Evolutionary conservation across 2,329 filamentous ascomycete genomes (phyloP), one percentile per base, ranked within the genome.

Genomic region (Sclerotinia sclerotiorum): DNA sequence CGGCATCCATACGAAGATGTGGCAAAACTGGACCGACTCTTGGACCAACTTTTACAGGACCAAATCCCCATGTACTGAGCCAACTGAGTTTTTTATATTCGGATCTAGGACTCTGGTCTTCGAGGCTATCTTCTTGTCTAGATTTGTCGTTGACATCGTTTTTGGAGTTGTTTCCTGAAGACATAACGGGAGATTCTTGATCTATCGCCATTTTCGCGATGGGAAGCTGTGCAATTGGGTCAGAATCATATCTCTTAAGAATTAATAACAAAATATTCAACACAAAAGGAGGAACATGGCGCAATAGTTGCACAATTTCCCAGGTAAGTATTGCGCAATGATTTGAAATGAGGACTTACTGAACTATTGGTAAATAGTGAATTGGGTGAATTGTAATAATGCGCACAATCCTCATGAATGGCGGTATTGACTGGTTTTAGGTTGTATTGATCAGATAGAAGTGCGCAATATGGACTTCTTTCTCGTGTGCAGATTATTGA

Each of bases 21-120:
- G 73, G 73, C 56, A 77, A 65, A n/a, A 78, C 76, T 3, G 76
- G 76, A 3, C 70, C 72, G 61, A 77, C 77, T 67, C 76, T 69
- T 11, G 44, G 69, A 4, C 75, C 76, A 42, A 70, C 62, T 10
- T 39, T 62, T n/a, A 69, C 67, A 13, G 35, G 61, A 29, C 61
- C 61, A 51, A 67, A 67, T 17, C 64, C 64, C 29, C 55, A 58
- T 10, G 64, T 58, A 39, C n/a, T 67, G 35, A 21, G 46, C 65
- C 65, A 67, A 52, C 39, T 60, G 51, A 29, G 8, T 21, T 67
- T 67, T 19, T 48, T 62, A 13, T 49, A 67, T 17, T 32, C 46
- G 19, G 21, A 5, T 7, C 19, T 24, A 15, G 32, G 29, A 52
- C 11, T 15, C 7, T 42, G 55, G 17, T 21, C 27, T 19, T 67